Evolutionary conservation across 2,329 filamentous ascomycete genomes (phyloP).

Genomic region (Fusarium pseudoanthophilum): DNA sequence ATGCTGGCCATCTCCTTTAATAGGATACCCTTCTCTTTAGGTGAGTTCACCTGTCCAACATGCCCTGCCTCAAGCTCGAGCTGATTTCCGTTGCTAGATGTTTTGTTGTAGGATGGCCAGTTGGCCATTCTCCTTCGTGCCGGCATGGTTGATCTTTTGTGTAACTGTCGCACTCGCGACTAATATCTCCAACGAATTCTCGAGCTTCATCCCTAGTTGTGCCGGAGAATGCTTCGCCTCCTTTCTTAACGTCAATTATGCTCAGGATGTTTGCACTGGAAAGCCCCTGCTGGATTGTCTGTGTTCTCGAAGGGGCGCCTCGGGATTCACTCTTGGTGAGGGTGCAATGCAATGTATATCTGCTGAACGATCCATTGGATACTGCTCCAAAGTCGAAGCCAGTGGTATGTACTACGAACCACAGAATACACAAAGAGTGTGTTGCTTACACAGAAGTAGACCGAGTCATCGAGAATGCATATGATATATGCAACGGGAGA

Average conservation of each 20-base stretch:
- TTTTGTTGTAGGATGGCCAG: conserved; percentile 57
- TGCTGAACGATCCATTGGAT: conserved; percentile 60
- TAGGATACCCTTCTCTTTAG: conserved; percentile 42
- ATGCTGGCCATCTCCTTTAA: conserved; percentile 52
- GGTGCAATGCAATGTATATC: conserved; percentile 74
- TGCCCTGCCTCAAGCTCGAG: neutral
- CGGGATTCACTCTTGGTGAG: conserved; percentile 77
- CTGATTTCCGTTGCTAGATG: conserved; percentile 49
- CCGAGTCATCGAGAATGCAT: conserved; percentile 59
- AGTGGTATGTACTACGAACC: conserved; percentile 43
- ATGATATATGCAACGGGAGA: conserved; percentile 67
- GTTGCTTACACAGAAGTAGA: conserved; percentile 46
- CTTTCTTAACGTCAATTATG: conserved; percentile 72
- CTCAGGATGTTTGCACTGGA: conserved; percentile 58
- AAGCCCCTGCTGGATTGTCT: conserved; percentile 69
- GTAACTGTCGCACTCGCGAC: conserved; percentile 43
- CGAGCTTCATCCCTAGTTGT: conserved; percentile 65
- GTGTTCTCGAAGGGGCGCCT: conserved; percentile 67
- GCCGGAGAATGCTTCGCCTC: conserved; percentile 69
- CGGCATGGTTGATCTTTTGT: conserved; percentile 49
- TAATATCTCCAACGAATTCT: conserved; percentile 52
- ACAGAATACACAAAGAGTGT: neutral
- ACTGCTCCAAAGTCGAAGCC: conserved; percentile 61
- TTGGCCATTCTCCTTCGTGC: conserved; percentile 46
- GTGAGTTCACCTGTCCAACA: conserved; percentile 24